A percentile compares a stretch with the other conserved stretches of the same genome.
These are phyloP conservation scores for Hirschfeldia incana DNA, from an alignment of 345 rosid species.

Conservation along the genomic window DNA sequence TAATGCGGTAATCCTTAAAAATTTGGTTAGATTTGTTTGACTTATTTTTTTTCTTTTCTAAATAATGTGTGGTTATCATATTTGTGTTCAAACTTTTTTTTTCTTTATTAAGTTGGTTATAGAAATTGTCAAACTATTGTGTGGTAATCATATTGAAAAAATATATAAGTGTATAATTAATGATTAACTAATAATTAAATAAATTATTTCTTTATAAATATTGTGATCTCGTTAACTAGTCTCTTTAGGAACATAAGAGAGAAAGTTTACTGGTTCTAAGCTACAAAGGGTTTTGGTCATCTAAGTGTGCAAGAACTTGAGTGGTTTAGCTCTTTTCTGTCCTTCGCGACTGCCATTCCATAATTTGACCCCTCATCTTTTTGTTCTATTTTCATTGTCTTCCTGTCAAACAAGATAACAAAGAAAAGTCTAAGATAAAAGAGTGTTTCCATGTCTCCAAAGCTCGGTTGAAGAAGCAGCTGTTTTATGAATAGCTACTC, in stretches of 20 bases:
- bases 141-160: neutral
- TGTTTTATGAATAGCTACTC: conserved; percentile 14
- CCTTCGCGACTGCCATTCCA: no score
- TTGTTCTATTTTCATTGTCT: neutral
- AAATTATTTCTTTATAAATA: no score
- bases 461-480: neutral
- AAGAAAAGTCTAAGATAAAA: neutral
- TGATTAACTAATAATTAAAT: no score
- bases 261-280: no score
- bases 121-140: neutral
- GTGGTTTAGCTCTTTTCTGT: no score
- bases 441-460: neutral
- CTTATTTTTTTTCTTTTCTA: neutral
- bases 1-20: neutral
- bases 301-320: no score
- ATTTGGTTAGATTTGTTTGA: neutral
- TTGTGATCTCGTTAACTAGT: no score
- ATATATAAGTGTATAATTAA: no score
- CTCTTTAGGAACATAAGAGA: no score
- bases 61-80: neutral
- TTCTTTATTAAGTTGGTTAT: neutral
- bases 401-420: neutral
- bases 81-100: neutral
- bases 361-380: neutral
- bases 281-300: neutral